Percentiles rank a stretch among this genome's conserved stretches.
These are phyloP conservation scores for Hyphopichia wangnamkhiaoensis DNA, from an alignment of 1,139 yeast genomes.

Conservation along the genomic window DNA sequence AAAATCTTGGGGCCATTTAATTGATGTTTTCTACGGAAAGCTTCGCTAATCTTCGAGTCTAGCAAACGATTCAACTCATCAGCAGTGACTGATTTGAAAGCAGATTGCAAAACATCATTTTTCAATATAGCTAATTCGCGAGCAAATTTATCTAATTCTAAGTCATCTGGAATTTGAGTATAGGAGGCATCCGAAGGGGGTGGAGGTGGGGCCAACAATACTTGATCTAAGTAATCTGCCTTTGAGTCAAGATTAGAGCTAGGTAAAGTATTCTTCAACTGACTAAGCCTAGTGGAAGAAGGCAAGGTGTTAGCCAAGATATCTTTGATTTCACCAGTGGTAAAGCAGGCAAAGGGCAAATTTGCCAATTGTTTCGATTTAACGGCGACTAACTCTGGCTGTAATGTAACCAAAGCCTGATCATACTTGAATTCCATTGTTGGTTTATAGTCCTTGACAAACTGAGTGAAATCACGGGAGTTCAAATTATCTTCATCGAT, in stretches of 20 bases:
- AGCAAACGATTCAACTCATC: constrained; percentile 9
- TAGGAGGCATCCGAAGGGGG: constrained; percentile 6
- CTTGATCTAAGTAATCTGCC: constrained; percentile 1
- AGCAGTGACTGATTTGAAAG: constrained; percentile 14
- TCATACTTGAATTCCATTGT: background rate
- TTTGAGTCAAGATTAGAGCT: background rate
- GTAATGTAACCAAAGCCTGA: background rate
- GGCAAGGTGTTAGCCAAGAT: constrained; percentile 1
- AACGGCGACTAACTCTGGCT: background rate
- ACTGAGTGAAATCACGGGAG: background rate
- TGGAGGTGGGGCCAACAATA: background rate
- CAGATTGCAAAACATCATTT: constrained; percentile 16
- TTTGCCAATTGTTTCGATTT: background rate
- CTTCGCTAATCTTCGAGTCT: constrained; percentile 19
- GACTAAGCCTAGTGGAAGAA: constrained; percentile 1
- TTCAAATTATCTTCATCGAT: constrained; percentile 3
- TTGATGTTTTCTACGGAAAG: constrained; percentile 3
- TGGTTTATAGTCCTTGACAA: background rate
- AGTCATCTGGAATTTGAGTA: constrained; percentile 22
- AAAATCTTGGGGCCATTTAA: background rate
- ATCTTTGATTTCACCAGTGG: background rate
- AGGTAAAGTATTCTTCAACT: constrained; percentile 1
- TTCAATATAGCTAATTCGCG: constrained; percentile 22
- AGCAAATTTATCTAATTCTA: constrained; percentile 24
- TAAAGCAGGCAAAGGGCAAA: constrained; percentile 1